Percentiles rank a stretch among this genome's conserved stretches.
Conservation (phyloP, 2,329 filamentous ascomycete species). For the Botrytis cinerea region DNA sequence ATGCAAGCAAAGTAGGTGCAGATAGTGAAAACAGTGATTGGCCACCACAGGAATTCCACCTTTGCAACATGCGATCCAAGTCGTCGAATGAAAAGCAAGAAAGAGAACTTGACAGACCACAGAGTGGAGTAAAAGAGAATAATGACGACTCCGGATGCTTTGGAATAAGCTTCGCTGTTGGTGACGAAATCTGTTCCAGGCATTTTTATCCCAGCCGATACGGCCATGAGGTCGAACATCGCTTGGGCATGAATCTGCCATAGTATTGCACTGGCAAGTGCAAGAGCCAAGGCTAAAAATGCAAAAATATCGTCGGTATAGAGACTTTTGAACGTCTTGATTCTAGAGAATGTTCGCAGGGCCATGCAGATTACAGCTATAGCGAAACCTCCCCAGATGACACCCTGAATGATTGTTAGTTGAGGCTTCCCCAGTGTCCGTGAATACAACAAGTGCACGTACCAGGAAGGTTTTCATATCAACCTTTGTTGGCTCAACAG, state of each 20-base stretch:
- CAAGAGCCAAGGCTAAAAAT: not conserved
- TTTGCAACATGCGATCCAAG: conserved; percentile 1
- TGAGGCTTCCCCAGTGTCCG: not conserved
- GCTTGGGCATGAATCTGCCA: conserved; percentile 4
- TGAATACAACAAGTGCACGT: not conserved
- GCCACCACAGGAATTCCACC: conserved; percentile 1
- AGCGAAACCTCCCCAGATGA: conserved; percentile 2
- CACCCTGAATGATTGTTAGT: conserved; percentile 1
- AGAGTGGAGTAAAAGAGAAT: not conserved
- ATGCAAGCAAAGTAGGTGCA: conserved; percentile 7
- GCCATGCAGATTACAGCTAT: conserved; percentile 3
- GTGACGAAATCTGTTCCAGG: conserved; percentile 1
- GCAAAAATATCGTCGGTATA: not conserved
- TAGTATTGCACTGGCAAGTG: conserved; percentile 4
- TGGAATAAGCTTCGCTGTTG: conserved; percentile 1
- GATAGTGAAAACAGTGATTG: conserved; percentile 5
- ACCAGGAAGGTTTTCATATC: conserved; percentile 5
- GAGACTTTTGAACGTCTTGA: conserved; percentile 5
- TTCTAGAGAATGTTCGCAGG: conserved; percentile 7
- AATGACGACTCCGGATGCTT: conserved; percentile 2
- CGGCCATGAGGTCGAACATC: conserved; percentile 4
- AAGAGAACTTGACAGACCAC: conserved; percentile 8
- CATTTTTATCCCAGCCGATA: not conserved
- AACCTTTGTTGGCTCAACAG: conserved; percentile 7
- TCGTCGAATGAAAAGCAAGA: conserved; percentile 7